Evolutionary conservation across 148 eudicot species (phyloP), one percentile per base, ranked within the genome.

Genomic region (Persicaria maculosa): DNA sequence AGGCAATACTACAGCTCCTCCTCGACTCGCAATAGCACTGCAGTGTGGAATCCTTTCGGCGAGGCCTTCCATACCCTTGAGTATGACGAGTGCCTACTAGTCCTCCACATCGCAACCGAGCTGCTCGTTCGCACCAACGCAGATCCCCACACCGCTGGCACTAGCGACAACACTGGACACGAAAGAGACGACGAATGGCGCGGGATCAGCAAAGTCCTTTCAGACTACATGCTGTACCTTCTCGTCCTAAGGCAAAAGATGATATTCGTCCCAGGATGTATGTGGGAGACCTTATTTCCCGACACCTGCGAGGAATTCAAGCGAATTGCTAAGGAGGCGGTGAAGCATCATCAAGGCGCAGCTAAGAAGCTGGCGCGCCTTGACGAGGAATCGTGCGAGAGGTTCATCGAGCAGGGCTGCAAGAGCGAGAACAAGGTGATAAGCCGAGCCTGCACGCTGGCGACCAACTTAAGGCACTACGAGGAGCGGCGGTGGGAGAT

Each of bases 401-500:
- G 45, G 45, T 65, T 65, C 70, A 40, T 65, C 9, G 70, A 65
- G 70, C 45, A 65, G 0, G 70, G 70, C 3, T 5, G 45, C 46
- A 65, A 65, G 70, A 65, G 70, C 9, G 47, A 40, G 19, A 65
- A 65, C 46, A 65, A 65, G 19, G 70, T 65, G 70, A 65, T 65
- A 65, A 65, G 70, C 47, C 70, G 70, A 65, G 70, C 46, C 3
- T 65, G 70, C 46, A 43, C 19, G 47, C 15, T 65, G 31, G 70
- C 47, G 44, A 43, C 20, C 6, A 65, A 40, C 17, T 16, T 65
- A 1, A 40, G 4, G 70, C 46, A 15, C 47, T 40, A 65, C 17
- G 70, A 65, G 47, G 70, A 65, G 9, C 8, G 70, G 47, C 8
- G 70, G 15, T 71, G 73, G 73, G 73, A 71, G 73, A 22, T 71